A percentile compares a stretch with the other conserved stretches of the same genome.
Conservation (phyloP, 345 rosid species). For the Citrus inodora region DNA sequence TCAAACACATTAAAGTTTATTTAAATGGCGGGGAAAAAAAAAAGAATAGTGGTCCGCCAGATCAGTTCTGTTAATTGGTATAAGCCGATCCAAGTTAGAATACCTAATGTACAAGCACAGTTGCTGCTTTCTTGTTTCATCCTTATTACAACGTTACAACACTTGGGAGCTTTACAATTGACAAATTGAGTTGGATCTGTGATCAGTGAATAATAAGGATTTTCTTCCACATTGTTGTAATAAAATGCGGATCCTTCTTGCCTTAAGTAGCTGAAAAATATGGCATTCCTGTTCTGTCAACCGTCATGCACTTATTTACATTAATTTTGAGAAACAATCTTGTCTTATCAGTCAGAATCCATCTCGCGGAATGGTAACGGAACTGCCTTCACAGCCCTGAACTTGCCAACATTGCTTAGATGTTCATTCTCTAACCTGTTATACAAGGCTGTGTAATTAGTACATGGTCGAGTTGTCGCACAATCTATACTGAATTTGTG, state of each 20-base stretch:
- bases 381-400: slow-evolving; percentile 84
- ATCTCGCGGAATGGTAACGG: slow-evolving; percentile 78
- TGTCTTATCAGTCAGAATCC: slow-evolving; percentile 62
- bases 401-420: slow-evolving; percentile 78
- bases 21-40: neutral
- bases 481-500: neutral
- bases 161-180: slow-evolving; percentile 14
- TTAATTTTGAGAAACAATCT: neutral
- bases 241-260: slow-evolving; percentile 11
- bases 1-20: neutral
- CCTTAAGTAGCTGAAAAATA: neutral
- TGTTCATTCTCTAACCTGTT: slow-evolving; percentile 93
- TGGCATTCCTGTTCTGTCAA: neutral
- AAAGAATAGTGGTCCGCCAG: neutral
- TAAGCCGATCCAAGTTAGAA: slow-evolving; percentile 10
- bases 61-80: neutral
- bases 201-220: neutral
- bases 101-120: neutral
- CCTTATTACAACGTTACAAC: neutral
- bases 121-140: neutral
- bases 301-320: slow-evolving; percentile 6
- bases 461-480: neutral
- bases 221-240: slow-evolving; percentile 5
- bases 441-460: neutral
- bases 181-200: neutral